Base-by-base conservation (phyloP, 176 grass and related monocot species). In the Elaeis guineensis region DNA sequence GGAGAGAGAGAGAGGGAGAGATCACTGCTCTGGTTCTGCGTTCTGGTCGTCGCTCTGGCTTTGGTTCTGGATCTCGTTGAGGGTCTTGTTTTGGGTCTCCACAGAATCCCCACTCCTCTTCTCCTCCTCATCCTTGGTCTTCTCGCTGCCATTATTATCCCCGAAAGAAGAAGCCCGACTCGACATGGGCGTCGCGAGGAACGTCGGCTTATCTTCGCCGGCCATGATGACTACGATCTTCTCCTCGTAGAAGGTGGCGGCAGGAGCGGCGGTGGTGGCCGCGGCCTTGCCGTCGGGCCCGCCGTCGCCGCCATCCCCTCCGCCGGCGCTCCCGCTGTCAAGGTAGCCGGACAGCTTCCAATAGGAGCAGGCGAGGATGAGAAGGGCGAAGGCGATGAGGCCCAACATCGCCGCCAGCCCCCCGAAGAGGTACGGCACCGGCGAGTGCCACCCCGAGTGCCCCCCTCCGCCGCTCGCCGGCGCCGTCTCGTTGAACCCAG, bases 221-320 rank as follows among this genome's bases (percentile, higher is more conserved):
- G 92, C 92, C 92, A 97, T 97, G 78, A 97, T 91, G 66, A 97
- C 92, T 48, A 91, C 75, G 20, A 97, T 74, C 76, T 91, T 97
- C 70, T 91, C 87, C 76, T 97, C 92, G 73, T 71, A 82, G 54
- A 75, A 82, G 24, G 35, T 44, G 35, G 73, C 51, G 1, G 75
- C 55, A 28, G 78, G 69, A 16, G 55, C 57, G 25, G 67, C 75
- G n/a, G 53, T 62, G 16, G 59, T 55, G 15, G 58, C 65, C 50
- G 69, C 54, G 2, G 76, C 57, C 73, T 96, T 96, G 6, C 2
- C 26, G 22, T 52, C 63, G 19, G 54, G 62, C 15, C 65, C 60
- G 24, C 28, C 5, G 11, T 66, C 62, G 1, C 63, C 63, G 25
- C 32, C 69, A 14, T 39, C 52, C 1, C 50, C 24, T 19, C 73